Evolutionary conservation across 176 grass and related monocot genomes (phyloP).

Genomic region (Thalia dealbata): DNA sequence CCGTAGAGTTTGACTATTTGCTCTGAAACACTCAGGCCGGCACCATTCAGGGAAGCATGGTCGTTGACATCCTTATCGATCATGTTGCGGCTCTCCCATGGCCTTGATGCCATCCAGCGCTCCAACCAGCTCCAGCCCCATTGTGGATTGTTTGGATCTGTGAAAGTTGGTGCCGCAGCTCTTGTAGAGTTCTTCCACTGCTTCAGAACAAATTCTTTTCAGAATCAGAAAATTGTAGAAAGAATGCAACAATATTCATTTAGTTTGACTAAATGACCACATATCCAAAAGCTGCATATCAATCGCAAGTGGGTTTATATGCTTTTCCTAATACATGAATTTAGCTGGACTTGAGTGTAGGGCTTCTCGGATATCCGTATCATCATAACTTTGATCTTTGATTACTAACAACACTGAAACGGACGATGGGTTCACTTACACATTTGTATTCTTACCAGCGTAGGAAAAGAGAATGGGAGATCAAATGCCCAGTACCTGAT

Average conservation of each 20-base stretch:
- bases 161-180: conserved; percentile 37
- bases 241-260: neutral
- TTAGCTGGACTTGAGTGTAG: too few relatives aligned
- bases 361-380: too few relatives aligned
- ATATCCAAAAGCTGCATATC: too few relatives aligned
- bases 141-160: conserved; percentile 54
- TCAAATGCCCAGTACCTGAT: conserved; percentile 36
- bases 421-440: too few relatives aligned
- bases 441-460: too few relatives aligned
- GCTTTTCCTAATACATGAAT: too few relatives aligned
- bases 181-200: conserved; percentile 62
- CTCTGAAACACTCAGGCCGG: neutral
- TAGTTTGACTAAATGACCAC: too few relatives aligned
- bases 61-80: conserved; percentile 8
- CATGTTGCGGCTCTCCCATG: conserved; percentile 46
- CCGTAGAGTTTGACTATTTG: neutral
- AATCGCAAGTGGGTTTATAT: too few relatives aligned
- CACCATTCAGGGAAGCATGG: conserved; percentile 16
- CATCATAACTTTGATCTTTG: too few relatives aligned
- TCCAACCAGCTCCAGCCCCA: conserved; percentile 89
- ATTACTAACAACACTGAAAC: too few relatives aligned
- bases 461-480: neutral
- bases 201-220: neutral
- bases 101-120: conserved; percentile 58
- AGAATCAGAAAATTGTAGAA: neutral